phyloP scores from a whole-genome alignment of 345 rosid species.

The Citrus hindsii region DNA sequence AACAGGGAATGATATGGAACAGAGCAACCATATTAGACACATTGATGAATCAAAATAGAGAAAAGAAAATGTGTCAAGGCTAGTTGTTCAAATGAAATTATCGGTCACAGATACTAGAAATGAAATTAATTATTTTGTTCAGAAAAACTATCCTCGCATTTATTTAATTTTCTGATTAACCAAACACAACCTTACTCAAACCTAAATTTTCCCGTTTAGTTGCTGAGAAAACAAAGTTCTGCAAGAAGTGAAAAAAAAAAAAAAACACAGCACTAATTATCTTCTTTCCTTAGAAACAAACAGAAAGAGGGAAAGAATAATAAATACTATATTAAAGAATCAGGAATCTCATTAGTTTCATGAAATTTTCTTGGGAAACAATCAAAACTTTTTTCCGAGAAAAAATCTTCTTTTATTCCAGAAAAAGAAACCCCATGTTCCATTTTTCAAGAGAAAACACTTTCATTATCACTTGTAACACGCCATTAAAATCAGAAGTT shows the following conservation, averaged over 20 bases:
- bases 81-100: too few species aligned
- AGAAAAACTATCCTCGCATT: background rate
- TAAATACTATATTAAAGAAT: background rate
- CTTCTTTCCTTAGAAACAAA: background rate
- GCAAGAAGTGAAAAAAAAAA: too few species aligned
- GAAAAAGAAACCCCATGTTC: background rate
- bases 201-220: background rate
- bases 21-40: background rate
- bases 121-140: background rate
- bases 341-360: background rate
- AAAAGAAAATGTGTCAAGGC: background rate
- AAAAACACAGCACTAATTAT: too few species aligned
- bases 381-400: background rate
- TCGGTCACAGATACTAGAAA: background rate
- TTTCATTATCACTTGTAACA: background rate
- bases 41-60: background rate
- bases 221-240: background rate
- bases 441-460: background rate
- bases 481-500: background rate
- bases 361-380: slow-evolving; percentile 2
- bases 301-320: background rate
- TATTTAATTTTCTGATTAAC: background rate
- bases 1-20: background rate
- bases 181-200: background rate
- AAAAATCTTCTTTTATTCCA: background rate